phyloP scores from a whole-genome alignment of 106 monocot species.

The Triglochin maritima region DNA sequence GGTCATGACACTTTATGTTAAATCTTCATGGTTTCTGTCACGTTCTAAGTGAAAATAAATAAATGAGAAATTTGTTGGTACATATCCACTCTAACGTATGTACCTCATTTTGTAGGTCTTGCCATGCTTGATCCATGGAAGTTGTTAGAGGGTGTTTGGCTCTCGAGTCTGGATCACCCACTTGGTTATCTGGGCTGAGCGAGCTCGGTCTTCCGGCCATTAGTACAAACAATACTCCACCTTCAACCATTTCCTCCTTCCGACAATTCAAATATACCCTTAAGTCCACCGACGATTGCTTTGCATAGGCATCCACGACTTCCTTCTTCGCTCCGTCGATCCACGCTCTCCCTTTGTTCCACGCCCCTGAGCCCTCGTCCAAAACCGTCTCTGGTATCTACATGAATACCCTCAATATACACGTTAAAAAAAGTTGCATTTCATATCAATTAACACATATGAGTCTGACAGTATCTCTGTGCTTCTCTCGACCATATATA shows the following conservation, averaged over 20 bases:
- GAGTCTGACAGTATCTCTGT: too few relatives aligned
- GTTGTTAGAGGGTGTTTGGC: constrained; percentile 53
- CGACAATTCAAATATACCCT: constrained; percentile 31
- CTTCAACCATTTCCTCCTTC: constrained; percentile 31
- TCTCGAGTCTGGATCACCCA: constrained; percentile 49
- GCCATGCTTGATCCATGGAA: constrained; percentile 53
- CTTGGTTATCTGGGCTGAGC: constrained; percentile 36
- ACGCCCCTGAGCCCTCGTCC: constrained; percentile 24
- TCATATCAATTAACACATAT: too few relatives aligned
- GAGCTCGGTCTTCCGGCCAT: constrained; percentile 40
- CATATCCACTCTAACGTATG: neutral
- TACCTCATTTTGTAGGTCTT: constrained; percentile 41
- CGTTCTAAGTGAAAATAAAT: neutral
- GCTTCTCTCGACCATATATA: too few relatives aligned
- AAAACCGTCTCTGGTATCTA: constrained; percentile 43
- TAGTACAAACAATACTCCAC: constrained; percentile 38
- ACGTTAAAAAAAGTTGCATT: too few relatives aligned
- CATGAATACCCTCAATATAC: neutral
- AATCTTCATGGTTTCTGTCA: too few relatives aligned
- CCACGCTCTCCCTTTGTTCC: constrained; percentile 52
- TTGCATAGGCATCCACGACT: constrained; percentile 41
- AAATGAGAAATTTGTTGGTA: neutral
- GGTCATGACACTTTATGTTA: too few relatives aligned
- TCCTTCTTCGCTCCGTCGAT: constrained; percentile 42
- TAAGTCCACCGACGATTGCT: constrained; percentile 42